These are phyloP conservation scores for Saxophila tyrrhenica DNA, from an alignment of 495 filamentous ascomycete genomes.

Conservation along the genomic window DNA sequence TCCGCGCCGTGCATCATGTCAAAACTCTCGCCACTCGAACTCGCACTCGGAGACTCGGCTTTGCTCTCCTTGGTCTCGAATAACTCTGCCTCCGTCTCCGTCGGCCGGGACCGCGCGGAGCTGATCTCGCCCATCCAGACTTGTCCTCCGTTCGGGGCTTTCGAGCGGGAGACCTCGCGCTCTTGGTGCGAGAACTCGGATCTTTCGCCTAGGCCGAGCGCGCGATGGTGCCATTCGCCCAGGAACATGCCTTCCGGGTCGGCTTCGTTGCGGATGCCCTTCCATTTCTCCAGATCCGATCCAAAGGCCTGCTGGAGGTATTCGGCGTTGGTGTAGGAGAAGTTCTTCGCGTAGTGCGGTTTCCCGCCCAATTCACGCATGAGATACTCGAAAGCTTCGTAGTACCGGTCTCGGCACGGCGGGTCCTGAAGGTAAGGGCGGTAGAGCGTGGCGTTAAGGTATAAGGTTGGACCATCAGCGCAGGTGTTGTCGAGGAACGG, in stretches of 20 bases:
- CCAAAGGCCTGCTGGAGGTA: constrained; percentile 49
- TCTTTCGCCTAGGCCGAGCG: constrained; percentile 41
- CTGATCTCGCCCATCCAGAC: constrained; percentile 43
- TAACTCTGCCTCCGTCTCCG: not conserved
- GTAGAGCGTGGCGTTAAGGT: constrained; percentile 93
- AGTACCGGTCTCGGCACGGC: constrained; percentile 67
- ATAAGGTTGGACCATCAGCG: constrained; percentile 64
- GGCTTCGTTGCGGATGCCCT: constrained; percentile 54
- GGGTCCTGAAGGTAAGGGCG: constrained; percentile 76
- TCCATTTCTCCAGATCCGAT: constrained; percentile 50
- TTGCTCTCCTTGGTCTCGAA: constrained; percentile 1
- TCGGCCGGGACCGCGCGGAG: constrained; percentile 14
- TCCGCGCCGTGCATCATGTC: constrained; percentile 41
- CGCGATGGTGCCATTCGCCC: constrained; percentile 74
- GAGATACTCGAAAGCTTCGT: constrained; percentile 87
- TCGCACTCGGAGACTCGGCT: constrained; percentile 29
- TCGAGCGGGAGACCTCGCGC: constrained; percentile 28
- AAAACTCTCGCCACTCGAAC: constrained; percentile 53
- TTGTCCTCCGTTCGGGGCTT: constrained; percentile 37
- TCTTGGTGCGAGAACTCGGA: constrained; percentile 37
- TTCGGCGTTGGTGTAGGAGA: constrained; percentile 45
- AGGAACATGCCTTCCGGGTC: constrained; percentile 89
- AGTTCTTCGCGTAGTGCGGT: constrained; percentile 98
- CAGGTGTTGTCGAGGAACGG: constrained; percentile 70
- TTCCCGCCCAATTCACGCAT: constrained; percentile 85